phyloP scores from a whole-genome alignment of 202 grass and related monocot species.

The Panicum virgatum region DNA sequence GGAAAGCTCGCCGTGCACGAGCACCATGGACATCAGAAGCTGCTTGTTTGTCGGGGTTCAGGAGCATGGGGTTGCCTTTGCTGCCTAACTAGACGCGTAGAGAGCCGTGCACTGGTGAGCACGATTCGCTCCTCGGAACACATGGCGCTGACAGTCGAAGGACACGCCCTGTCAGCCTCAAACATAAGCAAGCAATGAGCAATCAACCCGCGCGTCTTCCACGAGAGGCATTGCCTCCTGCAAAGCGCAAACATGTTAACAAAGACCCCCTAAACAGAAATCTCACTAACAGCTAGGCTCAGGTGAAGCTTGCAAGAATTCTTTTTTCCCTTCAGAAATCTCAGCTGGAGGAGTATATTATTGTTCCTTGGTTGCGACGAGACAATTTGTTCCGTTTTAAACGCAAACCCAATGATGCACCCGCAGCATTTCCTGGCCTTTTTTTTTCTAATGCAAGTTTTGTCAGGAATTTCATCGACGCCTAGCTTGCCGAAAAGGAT shows the following conservation, averaged over 20 bases:
- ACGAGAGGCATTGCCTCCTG: not conserved
- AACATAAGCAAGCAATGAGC: not conserved
- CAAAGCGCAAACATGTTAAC: not conserved
- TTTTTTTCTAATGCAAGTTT: not conserved
- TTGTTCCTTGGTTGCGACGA: not conserved
- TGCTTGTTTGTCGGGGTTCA: too few relatives aligned
- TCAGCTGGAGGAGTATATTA: too few relatives aligned
- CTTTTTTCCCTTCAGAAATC: not conserved
- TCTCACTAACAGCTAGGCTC: not conserved
- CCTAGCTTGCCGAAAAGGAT: not conserved
- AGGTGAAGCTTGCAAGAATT: not conserved
- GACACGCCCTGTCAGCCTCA: not conserved
- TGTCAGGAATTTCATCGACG: not conserved
- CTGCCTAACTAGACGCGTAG: too few relatives aligned
- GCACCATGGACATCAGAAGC: too few relatives aligned
- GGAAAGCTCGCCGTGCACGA: too few relatives aligned
- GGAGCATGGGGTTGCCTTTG: too few relatives aligned
- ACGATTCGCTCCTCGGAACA: not conserved
- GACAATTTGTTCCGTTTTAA: not conserved
- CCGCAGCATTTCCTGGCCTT: not conserved
- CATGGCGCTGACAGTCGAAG: conserved; percentile 3
- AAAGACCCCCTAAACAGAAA: not conserved
- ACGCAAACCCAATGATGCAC: not conserved
- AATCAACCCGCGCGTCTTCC: not conserved
- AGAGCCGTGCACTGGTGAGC: too few relatives aligned